phyloP scores from a whole-genome alignment of 192 early-diverging fungal genomes.

The Paraglomus brasilianum region DNA sequence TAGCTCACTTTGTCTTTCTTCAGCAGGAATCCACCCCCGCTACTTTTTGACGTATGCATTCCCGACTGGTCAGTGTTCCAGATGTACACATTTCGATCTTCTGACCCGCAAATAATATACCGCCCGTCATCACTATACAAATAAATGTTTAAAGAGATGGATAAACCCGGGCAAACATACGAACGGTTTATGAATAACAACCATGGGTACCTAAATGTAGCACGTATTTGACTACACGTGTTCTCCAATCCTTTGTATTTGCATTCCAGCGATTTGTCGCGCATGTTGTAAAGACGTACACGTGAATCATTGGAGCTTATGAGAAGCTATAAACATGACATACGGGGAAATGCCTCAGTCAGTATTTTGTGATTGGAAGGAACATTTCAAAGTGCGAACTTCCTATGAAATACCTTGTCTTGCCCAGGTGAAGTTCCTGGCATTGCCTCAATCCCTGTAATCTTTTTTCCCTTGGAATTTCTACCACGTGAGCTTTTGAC shows the following conservation, averaged over 20 bases:
- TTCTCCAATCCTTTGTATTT: constrained; percentile 84
- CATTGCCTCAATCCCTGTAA: constrained; percentile 78
- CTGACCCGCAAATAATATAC: constrained; percentile 81
- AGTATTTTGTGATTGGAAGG: background rate
- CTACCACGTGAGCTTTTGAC: constrained; percentile 58
- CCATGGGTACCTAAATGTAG: constrained; percentile 57
- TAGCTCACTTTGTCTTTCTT: constrained; percentile 31
- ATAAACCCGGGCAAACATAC: background rate
- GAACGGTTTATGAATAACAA: background rate
- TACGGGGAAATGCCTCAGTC: background rate
- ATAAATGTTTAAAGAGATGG: background rate
- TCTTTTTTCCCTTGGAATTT: constrained; percentile 67
- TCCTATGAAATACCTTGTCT: constrained; percentile 44
- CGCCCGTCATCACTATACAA: constrained; percentile 60
- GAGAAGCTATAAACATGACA: constrained; percentile 39
- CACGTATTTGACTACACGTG: constrained; percentile 66
- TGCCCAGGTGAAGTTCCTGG: constrained; percentile 55
- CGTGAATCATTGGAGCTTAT: constrained; percentile 83
- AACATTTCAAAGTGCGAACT: background rate
- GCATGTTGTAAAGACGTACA: constrained; percentile 74
- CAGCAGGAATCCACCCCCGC: constrained; percentile 32
- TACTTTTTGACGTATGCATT: constrained; percentile 32
- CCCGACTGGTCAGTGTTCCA: constrained; percentile 59
- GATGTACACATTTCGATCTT: constrained; percentile 74
- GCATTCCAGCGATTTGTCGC: constrained; percentile 70